Percentiles rank a stretch among this genome's conserved stretches.
These are phyloP conservation scores for Acer campestre DNA, from an alignment of 345 rosid species.

Conservation along the genomic window DNA sequence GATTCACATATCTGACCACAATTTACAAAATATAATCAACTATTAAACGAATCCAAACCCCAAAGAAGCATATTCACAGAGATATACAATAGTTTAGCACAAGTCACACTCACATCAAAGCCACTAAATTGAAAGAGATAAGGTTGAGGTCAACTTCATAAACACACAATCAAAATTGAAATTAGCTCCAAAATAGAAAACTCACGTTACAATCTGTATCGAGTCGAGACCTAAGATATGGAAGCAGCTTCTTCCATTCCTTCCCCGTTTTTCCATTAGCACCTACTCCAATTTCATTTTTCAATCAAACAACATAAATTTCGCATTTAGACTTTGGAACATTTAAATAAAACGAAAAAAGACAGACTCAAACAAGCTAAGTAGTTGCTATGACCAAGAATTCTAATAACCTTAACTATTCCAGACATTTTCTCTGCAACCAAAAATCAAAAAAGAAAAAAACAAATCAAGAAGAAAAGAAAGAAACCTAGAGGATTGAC, in stretches of 20 bases:
- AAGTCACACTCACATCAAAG: background rate
- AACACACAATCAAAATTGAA: background rate
- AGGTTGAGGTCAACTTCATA: background rate
- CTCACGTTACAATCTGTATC: constrained; percentile 76
- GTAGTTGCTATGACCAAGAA: background rate
- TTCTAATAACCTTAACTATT: background rate
- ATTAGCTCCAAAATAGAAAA: constrained; percentile 1
- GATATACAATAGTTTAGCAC: background rate
- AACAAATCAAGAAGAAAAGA: background rate
- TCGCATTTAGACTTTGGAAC: background rate
- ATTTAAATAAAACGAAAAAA: background rate
- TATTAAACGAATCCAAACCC: background rate
- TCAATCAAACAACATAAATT: constrained; percentile 13
- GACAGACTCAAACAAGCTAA: background rate
- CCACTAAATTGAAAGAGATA: background rate
- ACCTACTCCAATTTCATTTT: constrained; percentile 46
- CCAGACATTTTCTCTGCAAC: constrained; percentile 1
- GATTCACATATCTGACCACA: constrained; percentile 75
- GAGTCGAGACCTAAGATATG: constrained; percentile 77
- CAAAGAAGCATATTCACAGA: background rate
- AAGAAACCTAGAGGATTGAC: constrained; percentile 82
- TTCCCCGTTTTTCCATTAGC: constrained; percentile 90
- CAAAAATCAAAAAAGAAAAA: background rate
- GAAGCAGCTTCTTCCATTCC: constrained; percentile 92
- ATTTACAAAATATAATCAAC: background rate